Base-by-base conservation (phyloP, 768 basidiomycete species). In the Boletellus sp. region DNA sequence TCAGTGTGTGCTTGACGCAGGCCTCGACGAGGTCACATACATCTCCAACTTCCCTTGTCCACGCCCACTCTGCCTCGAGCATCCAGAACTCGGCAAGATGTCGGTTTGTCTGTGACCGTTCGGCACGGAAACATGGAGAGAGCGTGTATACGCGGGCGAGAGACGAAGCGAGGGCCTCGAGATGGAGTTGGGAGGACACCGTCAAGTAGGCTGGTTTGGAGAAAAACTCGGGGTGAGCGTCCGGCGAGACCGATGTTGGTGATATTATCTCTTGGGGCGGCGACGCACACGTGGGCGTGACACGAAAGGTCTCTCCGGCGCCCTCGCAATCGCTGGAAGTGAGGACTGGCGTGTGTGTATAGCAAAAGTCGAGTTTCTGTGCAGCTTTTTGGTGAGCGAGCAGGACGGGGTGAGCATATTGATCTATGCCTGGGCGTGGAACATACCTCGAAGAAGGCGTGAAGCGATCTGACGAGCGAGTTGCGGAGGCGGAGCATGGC, bases 51-150 rank as follows among this genome's bases (percentile, higher is more conserved):
- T 65, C 64, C 20, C 59, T 56, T 19, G 74, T 70, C 62, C 83
- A 87, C 0, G 83, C 83, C 79, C 91, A 85, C 64, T 99, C 96
- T 0, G 90, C 94, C 70, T 99, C 96, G 47, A 97, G 81, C 96
- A 99, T 99, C 89, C 92, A 97, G 68, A 99, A 99, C 67, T 99
- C 96, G 44, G 91, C 84, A 12, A 99, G 79, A 64, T 99, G 96
- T n/a, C 95, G 77, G 28, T 81, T 80, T 2, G 95, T 97, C 57
- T 85, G 78, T 3, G 86, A 89, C 6, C 82, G 82, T 64, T 99
- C 96, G 19, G 96, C 95, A 15, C 96, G 87, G 70, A 99, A 99
- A 56, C 88, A 87, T 0, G 96, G 94, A 0, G 90, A 85, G 20
- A 99, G 79, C 1, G 94, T 94, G 72, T 94, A 99, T 1, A 90